These are phyloP conservation scores for Fermentozyma sake DNA, from an alignment of 1,139 yeast genomes.

Conservation along the genomic window DNA sequence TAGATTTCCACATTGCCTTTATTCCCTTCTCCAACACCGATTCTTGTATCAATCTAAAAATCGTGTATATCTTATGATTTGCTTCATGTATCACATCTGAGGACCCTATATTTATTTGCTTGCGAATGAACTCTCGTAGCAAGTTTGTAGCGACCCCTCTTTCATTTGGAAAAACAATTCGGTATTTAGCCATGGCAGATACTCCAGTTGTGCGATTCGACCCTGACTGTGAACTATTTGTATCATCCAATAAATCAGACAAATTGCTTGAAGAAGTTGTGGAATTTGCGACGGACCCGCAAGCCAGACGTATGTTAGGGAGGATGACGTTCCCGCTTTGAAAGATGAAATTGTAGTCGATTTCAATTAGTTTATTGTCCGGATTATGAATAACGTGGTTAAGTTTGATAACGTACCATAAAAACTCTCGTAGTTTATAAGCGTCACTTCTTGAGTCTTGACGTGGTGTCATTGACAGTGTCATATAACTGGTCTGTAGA, in stretches of 20 bases:
- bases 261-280: too few relatives aligned
- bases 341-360: slow-evolving; percentile 13
- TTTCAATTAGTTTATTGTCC: slow-evolving; percentile 8
- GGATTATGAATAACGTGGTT: slow-evolving; percentile 21
- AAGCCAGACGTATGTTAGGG: too few relatives aligned
- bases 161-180: slow-evolving; percentile 22
- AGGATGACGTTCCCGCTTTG: slow-evolving; percentile 8
- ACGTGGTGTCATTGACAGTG: slow-evolving; percentile 2
- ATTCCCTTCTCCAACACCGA: slow-evolving; percentile 19
- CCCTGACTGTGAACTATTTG: not conserved
- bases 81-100: slow-evolving; percentile 9
- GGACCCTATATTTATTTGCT: slow-evolving; percentile 16
- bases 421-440: slow-evolving; percentile 22
- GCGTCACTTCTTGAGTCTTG: slow-evolving; percentile 17
- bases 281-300: too few relatives aligned
- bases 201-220: not conserved
- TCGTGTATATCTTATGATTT: slow-evolving; percentile 14
- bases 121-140: slow-evolving; percentile 17
- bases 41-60: slow-evolving; percentile 19
- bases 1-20: slow-evolving; percentile 17
- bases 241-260: slow-evolving; percentile 1
- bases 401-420: slow-evolving; percentile 31
- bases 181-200: slow-evolving; percentile 7
- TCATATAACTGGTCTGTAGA: slow-evolving; percentile 12
- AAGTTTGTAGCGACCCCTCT: slow-evolving; percentile 18